Base-by-base conservation (phyloP, 192 early-diverging fungal genomes). In the Rhizophagus prolifer region DNA sequence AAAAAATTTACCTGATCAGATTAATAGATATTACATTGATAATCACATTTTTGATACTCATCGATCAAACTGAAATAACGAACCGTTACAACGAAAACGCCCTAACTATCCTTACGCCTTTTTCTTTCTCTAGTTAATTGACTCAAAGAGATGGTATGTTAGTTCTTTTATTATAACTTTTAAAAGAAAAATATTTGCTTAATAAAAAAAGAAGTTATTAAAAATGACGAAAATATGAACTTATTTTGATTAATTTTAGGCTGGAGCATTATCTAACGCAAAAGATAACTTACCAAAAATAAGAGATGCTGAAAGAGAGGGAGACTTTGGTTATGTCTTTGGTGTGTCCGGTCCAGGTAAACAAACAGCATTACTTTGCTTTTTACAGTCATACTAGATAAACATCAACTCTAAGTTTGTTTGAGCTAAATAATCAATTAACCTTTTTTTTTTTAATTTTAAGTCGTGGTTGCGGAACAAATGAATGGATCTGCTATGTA, bases 301-400 rank as follows among this genome's bases (percentile, higher is more conserved):
- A 69, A 88, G 92, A 72, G 97, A 98, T 82, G 82, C 84, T 62
- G 96, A 97, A 68, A 84, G 83, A 58, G 98, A 98, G 82, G 88
- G 86, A 58, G 88, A 88, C 38, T 94, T 95, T 86, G 98, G 98
- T 81, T 95, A 87, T 70, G 92, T 99, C 46, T 99, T 87, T 82
- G 97, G 94, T 31, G 97, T 99, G n/a, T 98, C 98, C 41, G 98
- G 98, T 50, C 98, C 97, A 72, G 97, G 95, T 96, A 85, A 59
- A 16, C 61, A 25, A 46, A 50, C 19, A 31, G 7, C 36, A 38
- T 34, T 59, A 72, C 23, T 23, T 61, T 8, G 8, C n/a, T 28
- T 46, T 72, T 16, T 60, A 16, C 1, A 9, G 0, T 19, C 28
- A 12, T 10, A 44, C 10, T 44, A 7, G 10, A 44, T 12, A 44